A percentile compares a stretch with the other conserved stretches of the same genome.
phyloP scores from a whole-genome alignment of 495 filamentous ascomycete species.

The Aspergillus baeticus region DNA sequence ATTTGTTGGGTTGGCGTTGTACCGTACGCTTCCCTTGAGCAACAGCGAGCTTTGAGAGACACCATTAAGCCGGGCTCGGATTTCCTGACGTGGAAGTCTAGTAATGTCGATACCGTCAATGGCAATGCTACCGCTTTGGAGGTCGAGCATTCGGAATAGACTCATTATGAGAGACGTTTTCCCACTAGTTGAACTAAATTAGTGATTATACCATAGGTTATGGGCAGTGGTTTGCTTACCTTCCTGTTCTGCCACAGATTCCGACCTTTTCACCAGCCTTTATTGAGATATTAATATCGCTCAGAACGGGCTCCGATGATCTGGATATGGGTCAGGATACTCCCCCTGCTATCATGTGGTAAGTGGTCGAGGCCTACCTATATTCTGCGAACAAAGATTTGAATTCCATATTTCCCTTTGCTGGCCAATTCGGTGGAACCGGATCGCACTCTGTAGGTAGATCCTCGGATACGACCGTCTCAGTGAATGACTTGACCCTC shows the following conservation, averaged over 20 bases:
- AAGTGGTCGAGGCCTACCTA: constrained; percentile 24
- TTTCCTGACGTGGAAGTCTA: constrained; percentile 43
- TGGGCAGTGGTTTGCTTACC: constrained; percentile 24
- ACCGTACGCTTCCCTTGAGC: constrained; percentile 42
- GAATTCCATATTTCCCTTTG: constrained; percentile 52
- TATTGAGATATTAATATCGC: constrained; percentile 50
- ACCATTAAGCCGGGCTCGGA: constrained; percentile 48
- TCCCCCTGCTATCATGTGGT: no score
- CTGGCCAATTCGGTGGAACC: constrained; percentile 48
- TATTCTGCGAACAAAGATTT: constrained; percentile 40
- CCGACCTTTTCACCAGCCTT: constrained; percentile 56
- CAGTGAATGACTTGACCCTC: constrained; percentile 57
- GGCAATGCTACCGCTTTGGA: constrained; percentile 39
- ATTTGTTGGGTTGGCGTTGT: constrained; percentile 48
- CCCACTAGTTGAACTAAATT: constrained; percentile 30
- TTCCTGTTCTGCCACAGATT: constrained; percentile 50
- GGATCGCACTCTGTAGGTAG: constrained; percentile 36
- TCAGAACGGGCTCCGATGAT: constrained; percentile 42
- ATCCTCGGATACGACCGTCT: constrained; percentile 48
- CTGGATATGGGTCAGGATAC: constrained; percentile 17
- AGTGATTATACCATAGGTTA: not conserved
- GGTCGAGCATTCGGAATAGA: constrained; percentile 54
- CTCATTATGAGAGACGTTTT: constrained; percentile 50
- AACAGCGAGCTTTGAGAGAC: constrained; percentile 62
- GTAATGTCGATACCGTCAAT: constrained; percentile 51